phyloP scores from a whole-genome alignment of 1,284 basidiomycete genomes.

The Leccinum subfulvum region DNA sequence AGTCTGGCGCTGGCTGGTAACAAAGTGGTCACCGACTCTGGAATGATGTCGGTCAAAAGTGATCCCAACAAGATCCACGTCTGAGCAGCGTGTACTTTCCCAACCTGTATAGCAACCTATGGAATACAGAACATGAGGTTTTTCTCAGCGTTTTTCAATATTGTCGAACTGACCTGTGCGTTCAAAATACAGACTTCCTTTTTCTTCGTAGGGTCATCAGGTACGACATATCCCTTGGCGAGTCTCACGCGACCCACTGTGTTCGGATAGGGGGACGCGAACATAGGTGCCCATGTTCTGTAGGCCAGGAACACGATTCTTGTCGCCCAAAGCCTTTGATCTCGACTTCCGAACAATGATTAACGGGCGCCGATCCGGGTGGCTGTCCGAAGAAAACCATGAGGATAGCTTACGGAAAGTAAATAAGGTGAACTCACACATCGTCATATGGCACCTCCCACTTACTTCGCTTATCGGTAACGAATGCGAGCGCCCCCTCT shows the following conservation, averaged over 20 bases:
- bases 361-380: constrained; percentile 45
- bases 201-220: constrained; percentile 50
- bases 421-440: constrained; percentile 50
- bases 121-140: background rate
- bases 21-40: constrained; percentile 29
- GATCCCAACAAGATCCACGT: constrained; percentile 68
- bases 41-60: constrained; percentile 51
- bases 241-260: constrained; percentile 44
- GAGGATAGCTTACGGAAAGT: background rate
- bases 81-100: constrained; percentile 62
- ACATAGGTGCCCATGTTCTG: constrained; percentile 58
- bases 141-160: background rate
- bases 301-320: constrained; percentile 41
- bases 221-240: constrained; percentile 64
- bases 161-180: constrained; percentile 45
- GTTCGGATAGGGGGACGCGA: constrained; percentile 16
- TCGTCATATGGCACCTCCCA: constrained; percentile 87
- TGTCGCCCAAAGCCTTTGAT: constrained; percentile 54
- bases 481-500: constrained; percentile 67
- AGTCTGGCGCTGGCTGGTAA: constrained; percentile 28
- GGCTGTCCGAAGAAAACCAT: constrained; percentile 36
- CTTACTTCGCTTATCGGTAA: constrained; percentile 52
- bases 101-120: constrained; percentile 62
- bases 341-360: constrained; percentile 38
- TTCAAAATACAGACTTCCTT: constrained; percentile 42